phyloP scores from a whole-genome alignment of 768 basidiomycete species.

The Sporobolomyces roseus region DNA sequence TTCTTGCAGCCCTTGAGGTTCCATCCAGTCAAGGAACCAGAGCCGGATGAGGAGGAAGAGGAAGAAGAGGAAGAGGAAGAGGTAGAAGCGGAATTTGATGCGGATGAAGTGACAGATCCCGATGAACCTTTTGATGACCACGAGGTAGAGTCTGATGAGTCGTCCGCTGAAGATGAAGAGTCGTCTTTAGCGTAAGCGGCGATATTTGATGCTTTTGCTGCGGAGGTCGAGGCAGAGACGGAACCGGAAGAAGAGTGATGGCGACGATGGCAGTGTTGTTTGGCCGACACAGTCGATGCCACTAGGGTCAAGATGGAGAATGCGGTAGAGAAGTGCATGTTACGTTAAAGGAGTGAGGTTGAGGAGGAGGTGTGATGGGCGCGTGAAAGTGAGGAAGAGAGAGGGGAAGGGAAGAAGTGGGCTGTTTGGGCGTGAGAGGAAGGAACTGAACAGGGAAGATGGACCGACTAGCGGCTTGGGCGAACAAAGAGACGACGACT shows the following conservation, averaged over 20 bases:
- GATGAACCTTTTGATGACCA: conserved; percentile 8
- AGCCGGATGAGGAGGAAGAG: conserved; percentile 26
- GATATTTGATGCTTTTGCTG: conserved; percentile 6
- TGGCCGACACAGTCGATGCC: conserved; percentile 14
- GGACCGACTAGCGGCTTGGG: conserved; percentile 20
- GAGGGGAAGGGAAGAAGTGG: neutral
- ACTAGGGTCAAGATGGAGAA: conserved; percentile 13
- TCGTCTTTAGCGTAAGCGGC: neutral
- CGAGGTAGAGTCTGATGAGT: neutral
- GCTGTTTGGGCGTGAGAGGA: no score
- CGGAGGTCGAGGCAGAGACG: conserved; percentile 16
- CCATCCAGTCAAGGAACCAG: conserved; percentile 6
- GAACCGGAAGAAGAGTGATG: conserved; percentile 19
- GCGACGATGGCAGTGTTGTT: conserved; percentile 23
- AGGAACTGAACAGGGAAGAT: neutral
- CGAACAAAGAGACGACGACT: conserved; percentile 2
- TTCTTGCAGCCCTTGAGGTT: conserved; percentile 31
- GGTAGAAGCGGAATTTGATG: conserved; percentile 24
- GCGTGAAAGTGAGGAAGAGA: neutral
- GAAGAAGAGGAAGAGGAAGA: conserved; percentile 23
- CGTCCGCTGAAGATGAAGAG: neutral
- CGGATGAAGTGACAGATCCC: conserved; percentile 17
- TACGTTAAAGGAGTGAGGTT: neutral
- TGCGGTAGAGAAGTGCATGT: conserved; percentile 25
- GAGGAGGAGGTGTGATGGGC: neutral